phyloP scores from a whole-genome alignment of 2,329 filamentous ascomycete species.

The Apiospora malaysiana region DNA sequence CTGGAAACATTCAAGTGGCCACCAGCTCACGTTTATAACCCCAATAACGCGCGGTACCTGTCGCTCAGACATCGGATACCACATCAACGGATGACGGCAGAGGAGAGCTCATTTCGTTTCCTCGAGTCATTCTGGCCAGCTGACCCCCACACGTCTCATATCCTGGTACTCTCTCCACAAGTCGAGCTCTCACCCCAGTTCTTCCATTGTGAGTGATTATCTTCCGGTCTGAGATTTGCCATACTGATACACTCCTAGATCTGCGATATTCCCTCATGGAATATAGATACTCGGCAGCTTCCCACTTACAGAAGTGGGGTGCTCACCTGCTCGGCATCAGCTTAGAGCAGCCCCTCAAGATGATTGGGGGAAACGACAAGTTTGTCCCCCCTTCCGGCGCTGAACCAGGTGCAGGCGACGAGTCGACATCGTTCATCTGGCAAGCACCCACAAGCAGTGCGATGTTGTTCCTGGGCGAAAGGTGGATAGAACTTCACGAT shows the following conservation, averaged over 20 bases:
- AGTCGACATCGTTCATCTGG: slow-evolving; percentile 74
- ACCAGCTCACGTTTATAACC: slow-evolving; percentile 46
- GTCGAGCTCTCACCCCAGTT: slow-evolving; percentile 81
- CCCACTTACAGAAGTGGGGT: slow-evolving; percentile 51
- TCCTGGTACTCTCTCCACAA: slow-evolving; percentile 85
- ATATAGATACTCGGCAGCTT: slow-evolving; percentile 71
- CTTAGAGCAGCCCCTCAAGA: slow-evolving; percentile 72
- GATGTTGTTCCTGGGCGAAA: slow-evolving; percentile 80
- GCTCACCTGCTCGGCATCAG: slow-evolving; percentile 76
- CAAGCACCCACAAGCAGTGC: slow-evolving; percentile 85
- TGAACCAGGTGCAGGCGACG: slow-evolving; percentile 32
- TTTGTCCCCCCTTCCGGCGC: slow-evolving; percentile 53
- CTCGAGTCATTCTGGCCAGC: slow-evolving; percentile 88
- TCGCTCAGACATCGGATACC: slow-evolving; percentile 78
- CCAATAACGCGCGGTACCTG: slow-evolving; percentile 58
- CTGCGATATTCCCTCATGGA: slow-evolving; percentile 79
- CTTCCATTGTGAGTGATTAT: slow-evolving; percentile 68
- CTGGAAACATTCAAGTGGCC: slow-evolving; percentile 74
- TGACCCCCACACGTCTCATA: slow-evolving; percentile 68
- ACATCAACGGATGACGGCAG: slow-evolving; percentile 62
- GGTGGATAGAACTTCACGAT: slow-evolving; percentile 84
- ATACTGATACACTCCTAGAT: slow-evolving; percentile 48
- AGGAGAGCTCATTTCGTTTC: slow-evolving; percentile 76
- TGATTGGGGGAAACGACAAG: slow-evolving; percentile 64
- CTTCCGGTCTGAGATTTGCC: slow-evolving; percentile 20